A percentile compares a stretch with the other conserved stretches of the same genome.
Evolutionary conservation across 176 grass and related monocot genomes (phyloP).

Genomic region (Carex kokanica): DNA sequence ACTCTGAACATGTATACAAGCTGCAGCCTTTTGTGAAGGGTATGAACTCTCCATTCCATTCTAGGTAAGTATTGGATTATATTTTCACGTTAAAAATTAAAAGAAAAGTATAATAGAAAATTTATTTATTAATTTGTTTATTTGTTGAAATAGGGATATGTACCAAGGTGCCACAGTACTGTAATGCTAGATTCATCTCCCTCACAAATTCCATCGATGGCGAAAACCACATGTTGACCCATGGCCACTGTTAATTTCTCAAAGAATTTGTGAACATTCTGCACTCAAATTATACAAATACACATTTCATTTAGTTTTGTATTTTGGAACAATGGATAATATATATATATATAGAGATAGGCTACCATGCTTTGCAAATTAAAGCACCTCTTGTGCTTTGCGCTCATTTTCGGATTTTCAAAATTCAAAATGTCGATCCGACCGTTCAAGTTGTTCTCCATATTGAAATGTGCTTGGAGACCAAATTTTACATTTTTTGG

Average conservation of each 20-base stretch:
- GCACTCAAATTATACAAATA: slow-evolving; percentile 22
- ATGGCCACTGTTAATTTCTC: slow-evolving; percentile 53
- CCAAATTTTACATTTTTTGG: too few species aligned
- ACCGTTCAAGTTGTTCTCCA: too few species aligned
- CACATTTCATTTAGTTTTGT: slow-evolving; percentile 10
- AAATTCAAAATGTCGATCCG: too few species aligned
- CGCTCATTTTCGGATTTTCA: too few species aligned
- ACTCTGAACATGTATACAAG: slow-evolving; percentile 57
- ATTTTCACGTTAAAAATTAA: not conserved
- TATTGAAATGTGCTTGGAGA: too few species aligned
- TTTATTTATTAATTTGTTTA: not conserved
- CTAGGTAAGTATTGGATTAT: slow-evolving; percentile 36
- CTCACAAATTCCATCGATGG: slow-evolving; percentile 49
- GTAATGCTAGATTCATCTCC: slow-evolving; percentile 36
- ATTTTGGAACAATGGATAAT: not conserved
- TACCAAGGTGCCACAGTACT: slow-evolving; percentile 89
- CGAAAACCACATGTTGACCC: slow-evolving; percentile 63
- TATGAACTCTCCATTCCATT: slow-evolving; percentile 68
- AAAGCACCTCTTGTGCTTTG: too few species aligned
- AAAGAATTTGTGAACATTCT: slow-evolving; percentile 46
- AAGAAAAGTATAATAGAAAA: not conserved
- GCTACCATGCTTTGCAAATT: too few species aligned
- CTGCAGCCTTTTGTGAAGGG: slow-evolving; percentile 75
- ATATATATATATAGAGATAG: too few species aligned
- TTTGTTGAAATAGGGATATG: slow-evolving; percentile 20